These are phyloP conservation scores for Nothophoma quercina DNA, from an alignment of 2,329 filamentous ascomycete species.

Conservation along the genomic window DNA sequence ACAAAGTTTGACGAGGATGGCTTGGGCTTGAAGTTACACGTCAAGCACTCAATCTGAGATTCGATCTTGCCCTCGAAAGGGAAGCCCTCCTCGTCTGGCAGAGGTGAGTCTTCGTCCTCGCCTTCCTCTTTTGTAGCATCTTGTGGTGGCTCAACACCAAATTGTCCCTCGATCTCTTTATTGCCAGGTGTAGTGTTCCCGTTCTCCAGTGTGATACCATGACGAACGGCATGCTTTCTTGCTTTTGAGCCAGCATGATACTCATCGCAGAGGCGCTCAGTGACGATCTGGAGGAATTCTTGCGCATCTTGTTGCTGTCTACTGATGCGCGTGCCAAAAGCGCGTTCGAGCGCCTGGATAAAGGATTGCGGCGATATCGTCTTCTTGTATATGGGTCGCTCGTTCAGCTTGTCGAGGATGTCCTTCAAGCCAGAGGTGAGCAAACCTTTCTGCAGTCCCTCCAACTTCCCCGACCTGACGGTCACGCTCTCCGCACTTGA, in stretches of 20 bases:
- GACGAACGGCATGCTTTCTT: slow-evolving; percentile 62
- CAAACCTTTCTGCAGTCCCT: slow-evolving; percentile 76
- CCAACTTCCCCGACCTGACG: slow-evolving; percentile 57
- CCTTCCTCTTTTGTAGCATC: slow-evolving; percentile 46
- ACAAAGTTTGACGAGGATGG: slow-evolving; percentile 86
- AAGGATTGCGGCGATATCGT: slow-evolving; percentile 89
- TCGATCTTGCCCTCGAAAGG: slow-evolving; percentile 91
- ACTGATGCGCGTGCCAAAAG: slow-evolving; percentile 90
- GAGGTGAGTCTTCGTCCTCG: slow-evolving; percentile 21
- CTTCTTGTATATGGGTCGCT: slow-evolving; percentile 91
- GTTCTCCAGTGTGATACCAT: slow-evolving; percentile 28
- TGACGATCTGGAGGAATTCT: slow-evolving; percentile 93
- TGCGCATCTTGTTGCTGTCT: slow-evolving; percentile 97
- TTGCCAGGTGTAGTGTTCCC: slow-evolving; percentile 28
- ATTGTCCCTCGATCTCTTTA: slow-evolving; percentile 36
- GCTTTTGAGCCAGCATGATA: slow-evolving; percentile 86
- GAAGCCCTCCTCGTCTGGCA: slow-evolving; percentile 71
- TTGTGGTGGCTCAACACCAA: slow-evolving; percentile 29
- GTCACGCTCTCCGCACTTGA: slow-evolving; percentile 51
- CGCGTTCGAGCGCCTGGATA: slow-evolving; percentile 80
- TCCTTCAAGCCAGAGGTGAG: slow-evolving; percentile 90
- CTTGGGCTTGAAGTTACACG: slow-evolving; percentile 87
- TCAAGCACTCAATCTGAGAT: slow-evolving; percentile 93
- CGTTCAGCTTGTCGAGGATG: slow-evolving; percentile 90
- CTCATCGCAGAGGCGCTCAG: slow-evolving; percentile 91